Base-by-base conservation (phyloP, 805 yeast species). In the Candida vaughaniae region DNA sequence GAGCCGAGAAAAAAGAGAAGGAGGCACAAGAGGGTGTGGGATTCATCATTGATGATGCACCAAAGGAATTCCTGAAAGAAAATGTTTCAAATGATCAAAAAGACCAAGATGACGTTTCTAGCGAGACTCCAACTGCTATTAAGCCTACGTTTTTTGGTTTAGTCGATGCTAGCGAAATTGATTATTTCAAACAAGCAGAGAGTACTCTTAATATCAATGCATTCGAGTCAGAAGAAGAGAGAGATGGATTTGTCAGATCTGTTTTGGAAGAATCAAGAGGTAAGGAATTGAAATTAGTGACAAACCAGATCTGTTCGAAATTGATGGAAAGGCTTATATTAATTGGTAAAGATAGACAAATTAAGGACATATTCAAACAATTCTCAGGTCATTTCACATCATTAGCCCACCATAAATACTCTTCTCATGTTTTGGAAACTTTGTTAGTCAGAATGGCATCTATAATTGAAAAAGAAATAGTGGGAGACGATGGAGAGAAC, bases 231-330 rank as follows among this genome's bases (percentile, higher is more conserved):
- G 70, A 75, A 3, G 95, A 86, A 37, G 97, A 90, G 46, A 75
- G 81, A 48, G 60, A 58, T 6, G 82, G 83, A 1, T 89, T 91
- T 52, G 80, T 87, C 20, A 60, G 73, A 3, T 82, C 93, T 49
- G 85, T 91, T 1, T 71, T 90, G 47, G 91, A 83, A 46, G 99
- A 93, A 64, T 76, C 89, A 16, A 71, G 74, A 32, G 96, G 96
- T 2, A 89, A 90, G 51, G 98, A 91, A 60, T 67, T 93, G 48
- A 91, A 93, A 60, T 70, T 91, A 27, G 96, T 85, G 3, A 91
- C 96, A 2, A 90, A 91, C 54, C 97, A 90, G 55, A 88, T 91
- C 39, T 89, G 97, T 59, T 91, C 98, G 16, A 91, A 91, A 57
- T 70, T 93, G 41, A 73, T 93, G 69, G 99, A 91, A 61, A 72